Base-by-base conservation (phyloP, 2,329 filamentous ascomycete genomes). In the Emericellopsis atlantica region DNA sequence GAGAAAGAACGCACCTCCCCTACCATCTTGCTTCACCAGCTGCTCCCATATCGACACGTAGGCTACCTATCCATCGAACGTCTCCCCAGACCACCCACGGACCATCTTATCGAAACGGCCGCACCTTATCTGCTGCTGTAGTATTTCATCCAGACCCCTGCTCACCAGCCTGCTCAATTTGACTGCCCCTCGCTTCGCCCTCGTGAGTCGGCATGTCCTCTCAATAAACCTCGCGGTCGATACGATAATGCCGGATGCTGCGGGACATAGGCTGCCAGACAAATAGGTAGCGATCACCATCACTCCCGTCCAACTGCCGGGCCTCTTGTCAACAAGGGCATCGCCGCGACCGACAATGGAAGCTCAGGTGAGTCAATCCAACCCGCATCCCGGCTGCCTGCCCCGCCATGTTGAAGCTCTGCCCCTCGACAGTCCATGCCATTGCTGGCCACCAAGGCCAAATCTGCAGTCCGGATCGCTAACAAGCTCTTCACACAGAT, bases 401-500 rank as follows among this genome's bases (percentile, higher is more conserved):
- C 15, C 38, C 26, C 32, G 18, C 16, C 39, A 22, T 22, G 24
- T 29, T 29, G 26, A 29, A 29, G 26, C 26, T 29, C 3, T 12
- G 9, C 26, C 26, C 4, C 26, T 9, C 26, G 26, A 29, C 26
- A 29, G 26, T 12, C 26, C 3, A 29, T 3, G 26, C 26, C 9
- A 29, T 29, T 29, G 26, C 26, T 29, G 4, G 9, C 12, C 12
- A 9, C 6, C 12, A 29, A 9, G 8, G 26, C 26, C 9, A 4
- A 29, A 2, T 9, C 26, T 9, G 9, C 12, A 9, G 26, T 29
- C 9, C 6, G 12, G 26, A 29, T 9, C 9, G 37, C 35, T 51
- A 21, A 50, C 46, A 26, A 45, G 38, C 34, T 38, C 39, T 42
- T 39, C 21, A 34, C 37, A 14, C 55, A 95, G 86, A 81, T 95